These are phyloP conservation scores for Leccinum ponderosum DNA, from an alignment of 1,284 basidiomycete genomes.

Conservation along the genomic window DNA sequence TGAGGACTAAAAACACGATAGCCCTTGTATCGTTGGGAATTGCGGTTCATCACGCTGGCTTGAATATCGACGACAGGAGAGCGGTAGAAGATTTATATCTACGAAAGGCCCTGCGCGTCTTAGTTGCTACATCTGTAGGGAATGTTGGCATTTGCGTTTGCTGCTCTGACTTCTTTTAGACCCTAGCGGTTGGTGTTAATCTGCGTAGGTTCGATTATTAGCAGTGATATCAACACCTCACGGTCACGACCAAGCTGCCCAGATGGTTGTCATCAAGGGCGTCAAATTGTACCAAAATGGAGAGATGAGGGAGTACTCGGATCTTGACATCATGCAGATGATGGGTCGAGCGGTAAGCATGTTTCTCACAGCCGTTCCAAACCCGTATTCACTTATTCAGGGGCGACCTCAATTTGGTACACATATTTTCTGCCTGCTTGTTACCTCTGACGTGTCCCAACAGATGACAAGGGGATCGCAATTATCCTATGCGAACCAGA, in stretches of 20 bases:
- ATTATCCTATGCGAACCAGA: conserved; percentile 78
- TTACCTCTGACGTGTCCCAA: conserved; percentile 11
- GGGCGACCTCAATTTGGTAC: conserved; percentile 92
- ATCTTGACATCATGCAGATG: conserved; percentile 86
- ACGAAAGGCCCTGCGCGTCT: conserved; percentile 61
- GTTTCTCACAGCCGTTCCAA: background rate
- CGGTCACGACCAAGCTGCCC: conserved; percentile 53
- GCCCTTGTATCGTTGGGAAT: conserved; percentile 67
- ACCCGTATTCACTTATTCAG: conserved; percentile 38
- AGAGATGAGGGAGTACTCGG: conserved; percentile 70
- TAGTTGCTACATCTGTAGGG: conserved; percentile 74
- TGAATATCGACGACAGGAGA: conserved; percentile 71
- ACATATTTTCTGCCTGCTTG: conserved; percentile 3
- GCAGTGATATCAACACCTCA: background rate
- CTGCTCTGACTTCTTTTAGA: conserved; percentile 43
- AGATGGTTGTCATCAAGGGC: conserved; percentile 82
- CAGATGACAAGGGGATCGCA: conserved; percentile 76
- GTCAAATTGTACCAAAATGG: conserved; percentile 73
- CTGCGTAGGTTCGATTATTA: conserved; percentile 55
- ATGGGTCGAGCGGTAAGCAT: conserved; percentile 73
- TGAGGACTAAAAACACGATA: conserved; percentile 26
- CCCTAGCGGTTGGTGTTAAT: conserved; percentile 88
- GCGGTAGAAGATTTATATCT: conserved; percentile 72
- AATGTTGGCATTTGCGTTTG: conserved; percentile 1
- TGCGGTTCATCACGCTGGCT: conserved; percentile 86